Conservation (phyloP, 495 filamentous ascomycete genomes). For the Penicillium alfredii region DNA sequence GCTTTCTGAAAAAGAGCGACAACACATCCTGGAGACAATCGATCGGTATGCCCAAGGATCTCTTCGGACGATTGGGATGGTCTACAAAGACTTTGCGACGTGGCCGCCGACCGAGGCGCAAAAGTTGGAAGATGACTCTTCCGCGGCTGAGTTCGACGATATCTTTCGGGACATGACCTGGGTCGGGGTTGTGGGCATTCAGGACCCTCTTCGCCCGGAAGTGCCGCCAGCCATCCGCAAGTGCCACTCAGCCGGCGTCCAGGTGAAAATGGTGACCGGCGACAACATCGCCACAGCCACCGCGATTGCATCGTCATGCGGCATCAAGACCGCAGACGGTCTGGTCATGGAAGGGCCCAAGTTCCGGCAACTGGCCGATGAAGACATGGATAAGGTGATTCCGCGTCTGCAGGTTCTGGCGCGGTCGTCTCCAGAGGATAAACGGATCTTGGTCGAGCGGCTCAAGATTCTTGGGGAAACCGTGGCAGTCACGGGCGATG, state of each 20-base stretch:
- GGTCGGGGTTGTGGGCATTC: constrained; percentile 59
- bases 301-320: constrained; percentile 78
- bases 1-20: constrained; percentile 26
- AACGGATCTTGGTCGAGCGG: constrained; percentile 68
- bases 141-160: constrained; percentile 49
- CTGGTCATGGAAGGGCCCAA: constrained; percentile 77
- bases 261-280: constrained; percentile 85
- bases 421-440: constrained; percentile 83
- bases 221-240: constrained; percentile 68
- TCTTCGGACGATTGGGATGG: constrained; percentile 57
- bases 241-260: constrained; percentile 72
- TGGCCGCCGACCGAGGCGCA: constrained; percentile 52
- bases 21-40: constrained; percentile 38
- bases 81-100: constrained; percentile 56
- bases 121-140: constrained; percentile 44
- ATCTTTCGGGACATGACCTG: constrained; percentile 56
- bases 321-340: constrained; percentile 69
- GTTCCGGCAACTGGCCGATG: constrained; percentile 70
- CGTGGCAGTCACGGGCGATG: constrained; percentile 85
- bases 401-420: constrained; percentile 77
- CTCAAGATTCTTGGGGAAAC: constrained; percentile 71
- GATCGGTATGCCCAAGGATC: constrained; percentile 52
- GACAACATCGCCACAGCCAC: constrained; percentile 78
- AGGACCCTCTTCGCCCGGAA: constrained; percentile 64
- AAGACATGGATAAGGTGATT: constrained; percentile 64